Evolutionary conservation across 2,329 filamentous ascomycete genomes (phyloP).

Genomic region (Exophiala spinifera): DNA sequence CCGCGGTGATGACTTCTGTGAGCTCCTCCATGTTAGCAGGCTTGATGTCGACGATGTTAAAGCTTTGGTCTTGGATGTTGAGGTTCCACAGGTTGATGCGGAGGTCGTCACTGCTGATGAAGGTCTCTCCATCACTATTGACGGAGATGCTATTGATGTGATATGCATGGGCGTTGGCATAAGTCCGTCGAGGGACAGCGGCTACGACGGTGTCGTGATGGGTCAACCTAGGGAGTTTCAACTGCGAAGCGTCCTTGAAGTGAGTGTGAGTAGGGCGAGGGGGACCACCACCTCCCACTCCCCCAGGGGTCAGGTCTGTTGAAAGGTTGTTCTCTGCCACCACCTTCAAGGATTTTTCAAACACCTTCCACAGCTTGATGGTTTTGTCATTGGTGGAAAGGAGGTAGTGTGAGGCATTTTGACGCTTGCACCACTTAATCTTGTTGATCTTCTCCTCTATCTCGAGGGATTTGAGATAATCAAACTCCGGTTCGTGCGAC

Average conservation of each 20-base stretch:
- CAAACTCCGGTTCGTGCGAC: conserved; percentile 98
- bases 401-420: conserved; percentile 97
- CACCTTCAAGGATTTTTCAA: conserved; percentile 98
- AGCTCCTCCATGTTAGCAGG: conserved; percentile 99
- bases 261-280: conserved; percentile 68
- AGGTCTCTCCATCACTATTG: conserved; percentile 98
- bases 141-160: conserved; percentile 99
- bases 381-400: conserved; percentile 99
- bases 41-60: conserved; percentile 99
- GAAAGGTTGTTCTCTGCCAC: conserved; percentile 99
- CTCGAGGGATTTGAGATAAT: conserved; percentile 97
- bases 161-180: conserved; percentile 97
- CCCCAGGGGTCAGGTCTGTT: conserved; percentile 79
- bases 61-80: conserved; percentile 98
- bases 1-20: conserved; percentile 96
- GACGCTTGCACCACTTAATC: conserved; percentile 98
- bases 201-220: conserved; percentile 98
- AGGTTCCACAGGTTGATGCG: conserved; percentile 98
- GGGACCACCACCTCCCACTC: conserved; percentile 70
- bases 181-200: conserved; percentile 90
- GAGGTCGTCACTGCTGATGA: conserved; percentile 97
- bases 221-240: conserved; percentile 93
- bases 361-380: conserved; percentile 99
- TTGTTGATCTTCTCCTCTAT: conserved; percentile 99
- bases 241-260: conserved; percentile 75